Conservation (phyloP, 163 green algal species). For the Chlamydomonas reinhardtii region DNA sequence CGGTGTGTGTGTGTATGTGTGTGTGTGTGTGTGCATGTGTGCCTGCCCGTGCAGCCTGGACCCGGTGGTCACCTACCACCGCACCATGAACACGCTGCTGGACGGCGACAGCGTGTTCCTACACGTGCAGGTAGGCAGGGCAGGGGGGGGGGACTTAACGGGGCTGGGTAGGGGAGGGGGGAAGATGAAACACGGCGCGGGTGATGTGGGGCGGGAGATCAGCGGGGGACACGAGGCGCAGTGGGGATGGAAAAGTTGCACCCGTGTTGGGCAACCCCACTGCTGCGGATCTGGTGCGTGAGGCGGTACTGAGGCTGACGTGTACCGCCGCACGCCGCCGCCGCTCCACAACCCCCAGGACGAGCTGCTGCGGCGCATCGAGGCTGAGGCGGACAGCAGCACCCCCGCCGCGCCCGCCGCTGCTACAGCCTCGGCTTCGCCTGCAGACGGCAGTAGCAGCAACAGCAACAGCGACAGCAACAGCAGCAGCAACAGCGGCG, state of each 20-base stretch:
- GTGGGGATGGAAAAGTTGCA: no score
- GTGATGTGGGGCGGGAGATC: no score
- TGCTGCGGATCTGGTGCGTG: no score
- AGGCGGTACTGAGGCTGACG: no score
- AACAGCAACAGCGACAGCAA: neutral
- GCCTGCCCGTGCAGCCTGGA: conserved; percentile 6
- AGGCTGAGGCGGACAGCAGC: neutral
- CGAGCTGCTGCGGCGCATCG: conserved; percentile 7
- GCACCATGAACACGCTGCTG: conserved; percentile 6
- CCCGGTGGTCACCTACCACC: neutral
- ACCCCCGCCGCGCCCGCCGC: neutral
- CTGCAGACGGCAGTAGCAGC: neutral
- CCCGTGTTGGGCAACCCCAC: no score
- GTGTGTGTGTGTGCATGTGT: no score
- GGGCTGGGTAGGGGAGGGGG: no score
- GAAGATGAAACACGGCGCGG: neutral
- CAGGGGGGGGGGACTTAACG: no score
- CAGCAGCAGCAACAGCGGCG: neutral
- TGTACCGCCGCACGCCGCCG: no score
- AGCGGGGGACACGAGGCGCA: no score
- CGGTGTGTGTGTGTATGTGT: no score
- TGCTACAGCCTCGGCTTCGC: neutral
- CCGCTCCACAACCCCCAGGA: no score
- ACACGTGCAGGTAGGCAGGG: neutral
- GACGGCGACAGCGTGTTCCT: conserved; percentile 47